Evolutionary conservation across 2,329 filamentous ascomycete genomes (phyloP), one percentile per base, ranked within the genome.

Genomic region (Trichoderma sp.): DNA sequence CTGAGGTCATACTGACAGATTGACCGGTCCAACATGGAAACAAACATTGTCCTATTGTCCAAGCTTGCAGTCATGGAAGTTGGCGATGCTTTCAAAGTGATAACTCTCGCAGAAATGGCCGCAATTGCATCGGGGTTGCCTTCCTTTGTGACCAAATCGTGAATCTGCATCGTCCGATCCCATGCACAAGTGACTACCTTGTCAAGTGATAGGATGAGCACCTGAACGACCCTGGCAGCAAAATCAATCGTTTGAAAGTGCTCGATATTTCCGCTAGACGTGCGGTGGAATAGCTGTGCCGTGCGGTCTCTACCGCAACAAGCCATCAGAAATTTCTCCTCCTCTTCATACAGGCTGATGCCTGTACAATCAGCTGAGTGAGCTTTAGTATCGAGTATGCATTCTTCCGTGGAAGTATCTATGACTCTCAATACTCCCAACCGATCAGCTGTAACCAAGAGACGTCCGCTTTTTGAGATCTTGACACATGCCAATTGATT

Each of bases 181-280:
- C 93, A 85, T 1, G 95, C 97, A 74, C 91, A 94, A 1, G 96
- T 97, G 24, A 98, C 85, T 55, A 98, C 81, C 71, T 86, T 90
- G 77, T 93, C 87, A 52, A 90, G 86, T 3, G 91, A 87, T 69
- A 96, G 93, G 10, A 94, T 84, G 32, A 97, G 81, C 32, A 84
- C 85, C 76, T 90, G 89, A 66, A 87, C 90, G 21, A 99, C 94
- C 71, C 92, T 92, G 26, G 94, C 93, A 34, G 94, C 89, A 79
- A 98, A 97, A 73, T 99, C 95, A 68, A 98, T 87, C 0, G 96
- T 99, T 78, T 99, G 96, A 63, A 97, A 87, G 68, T 97, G 87
- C 69, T 91, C 87, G 78, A 96, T 91, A 3, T 80, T 80, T 2
- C 88, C 85, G 14, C 80, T 82, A 1, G 81, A 80, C 28, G 84